Evolutionary conservation across 2,329 filamentous ascomycete species (phyloP), one percentile per base, ranked within the genome.

Genomic region (Daldinia sp.): DNA sequence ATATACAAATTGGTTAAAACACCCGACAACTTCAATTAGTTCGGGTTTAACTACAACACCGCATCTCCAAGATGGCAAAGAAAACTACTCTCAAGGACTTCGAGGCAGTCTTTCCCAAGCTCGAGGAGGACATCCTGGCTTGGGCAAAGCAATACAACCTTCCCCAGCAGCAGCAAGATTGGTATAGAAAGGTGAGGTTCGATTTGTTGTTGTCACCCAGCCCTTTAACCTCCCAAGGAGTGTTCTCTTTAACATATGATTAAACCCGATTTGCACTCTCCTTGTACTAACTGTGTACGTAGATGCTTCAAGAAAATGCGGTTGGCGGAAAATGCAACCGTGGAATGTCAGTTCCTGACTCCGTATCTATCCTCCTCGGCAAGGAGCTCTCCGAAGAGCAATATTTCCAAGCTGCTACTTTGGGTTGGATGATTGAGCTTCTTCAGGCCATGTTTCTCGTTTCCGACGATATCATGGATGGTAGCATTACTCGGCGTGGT

Each of bases 361-460:
- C 93, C 47, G 89, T 90, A 68, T 90, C 92, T 68, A 83, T 95
- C 73, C 88, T 98, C 67, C 86, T 94, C 74, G 84, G 79, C 70
- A 82, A 87, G 71, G 82, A 90, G 57, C 87, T 98, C 68, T 86
- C 82, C 68, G 85, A 92, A 66, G 87, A 94, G 61, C 90, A 98
- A 80, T 96, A 94, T 84, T 95, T 96, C 83, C 84, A 92, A 71
- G 85, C 94, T 48, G 92, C 93, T 43, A 90, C 92, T 15, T 87
- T 99, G 15, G 95, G 95, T 75, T 99, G 95, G 95, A 88, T 97
- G 86, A 96, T 96, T 67, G 95, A 99, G 85, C 88, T 99, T 50
- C 90, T 99, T 30, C 95, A 99, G 82, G 94, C 95, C 69, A 98
- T 97, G 85, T 98, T 99, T 87, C 88, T 99, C 61, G 95, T 99